Evolutionary conservation across 2,329 filamentous ascomycete genomes (phyloP).

Genomic region (Corinectria fuckeliana): DNA sequence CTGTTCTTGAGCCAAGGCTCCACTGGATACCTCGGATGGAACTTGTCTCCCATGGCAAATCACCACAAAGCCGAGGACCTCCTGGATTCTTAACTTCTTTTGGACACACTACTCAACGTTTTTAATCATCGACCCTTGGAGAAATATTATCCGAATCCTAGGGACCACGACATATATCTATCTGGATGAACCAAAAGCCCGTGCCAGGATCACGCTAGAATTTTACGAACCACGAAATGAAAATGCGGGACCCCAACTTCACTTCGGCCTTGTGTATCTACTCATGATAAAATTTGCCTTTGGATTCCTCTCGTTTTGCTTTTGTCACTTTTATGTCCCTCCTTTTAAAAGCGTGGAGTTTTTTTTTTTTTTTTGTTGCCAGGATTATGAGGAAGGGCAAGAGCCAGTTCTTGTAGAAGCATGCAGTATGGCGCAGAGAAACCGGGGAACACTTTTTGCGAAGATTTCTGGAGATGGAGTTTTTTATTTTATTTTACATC

Average conservation of each 20-base stretch:
- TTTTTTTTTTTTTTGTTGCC: too few relatives aligned
- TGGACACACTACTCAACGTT: constrained; percentile 21
- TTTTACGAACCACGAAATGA: constrained; percentile 37
- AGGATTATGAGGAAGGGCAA: constrained; percentile 38
- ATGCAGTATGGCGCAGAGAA: constrained; percentile 39
- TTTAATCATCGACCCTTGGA: constrained; percentile 18
- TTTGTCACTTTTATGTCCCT: constrained; percentile 28
- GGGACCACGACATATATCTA: constrained; percentile 13
- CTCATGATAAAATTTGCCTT: constrained; percentile 21
- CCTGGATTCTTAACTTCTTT: constrained; percentile 11
- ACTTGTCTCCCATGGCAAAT: constrained; percentile 17
- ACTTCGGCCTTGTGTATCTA: constrained; percentile 30
- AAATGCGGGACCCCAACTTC: constrained; percentile 31
- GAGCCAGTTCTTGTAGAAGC: constrained; percentile 37
- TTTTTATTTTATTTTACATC: constrained; percentile 14
- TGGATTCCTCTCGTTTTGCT: constrained; percentile 22
- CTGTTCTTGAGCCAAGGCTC: constrained; percentile 1
- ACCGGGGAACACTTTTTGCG: constrained; percentile 25
- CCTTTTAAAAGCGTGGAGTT: constrained; percentile 39
- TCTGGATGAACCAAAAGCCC: constrained; percentile 22
- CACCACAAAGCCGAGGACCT: constrained; percentile 10
- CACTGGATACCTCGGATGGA: constrained; percentile 22
- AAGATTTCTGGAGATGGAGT: constrained; percentile 31
- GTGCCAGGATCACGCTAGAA: constrained; percentile 34
- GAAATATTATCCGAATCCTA: constrained; percentile 5